Base-by-base conservation (phyloP, 352 stramenopile genomes). In the Phytophthora tubulina region DNA sequence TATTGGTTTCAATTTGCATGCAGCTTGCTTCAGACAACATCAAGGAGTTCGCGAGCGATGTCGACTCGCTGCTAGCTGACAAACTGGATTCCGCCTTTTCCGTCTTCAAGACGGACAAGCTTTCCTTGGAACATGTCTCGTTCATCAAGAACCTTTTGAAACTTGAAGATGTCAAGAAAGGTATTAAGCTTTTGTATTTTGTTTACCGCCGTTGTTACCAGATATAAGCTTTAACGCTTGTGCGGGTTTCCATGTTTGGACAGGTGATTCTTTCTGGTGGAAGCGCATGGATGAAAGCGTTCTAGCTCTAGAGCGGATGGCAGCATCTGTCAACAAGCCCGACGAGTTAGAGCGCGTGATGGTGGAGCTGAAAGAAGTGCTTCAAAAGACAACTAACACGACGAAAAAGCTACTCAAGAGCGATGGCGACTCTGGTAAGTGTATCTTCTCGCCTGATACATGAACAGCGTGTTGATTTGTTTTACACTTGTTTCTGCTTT, bases 71-170 rank as follows among this genome's bases (percentile, higher is more conserved):
- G 35, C 55, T 94, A 39, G 70, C 75, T n/a, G 80, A 76, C 44
- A 90, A 85, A 51, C 63, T 92, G 6, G 80, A 90, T 54, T 74
- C 81, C 27, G 79, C 75, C 11, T 77, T 88, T 30, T 82, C 84
- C 2, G 42, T 84, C 17, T 91, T 93, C 53, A 80, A 85, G 53
- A 83, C 75, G 13, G 82, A 93, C 50, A 85, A 81, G 54, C 74
- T 85, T 21, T 79, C 80, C 6, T 55, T 84, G 31, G 80, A 86
- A 39, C 80, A 87, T 48, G 67, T 91, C 35, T 70, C 73, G 15
- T 86, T 83, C 41, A 71, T 93, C 38, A 89, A 89, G 60, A 78
- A 89, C 39, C 36, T 91, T 35, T 50, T 88, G 33, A 83, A 78
- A n/a, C 49, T 79, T n/a, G 81, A 91, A 42, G 74, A 80, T 17